Conservation (phyloP, 306 rosid species). For the Cyclanthera cordifolia region DNA sequence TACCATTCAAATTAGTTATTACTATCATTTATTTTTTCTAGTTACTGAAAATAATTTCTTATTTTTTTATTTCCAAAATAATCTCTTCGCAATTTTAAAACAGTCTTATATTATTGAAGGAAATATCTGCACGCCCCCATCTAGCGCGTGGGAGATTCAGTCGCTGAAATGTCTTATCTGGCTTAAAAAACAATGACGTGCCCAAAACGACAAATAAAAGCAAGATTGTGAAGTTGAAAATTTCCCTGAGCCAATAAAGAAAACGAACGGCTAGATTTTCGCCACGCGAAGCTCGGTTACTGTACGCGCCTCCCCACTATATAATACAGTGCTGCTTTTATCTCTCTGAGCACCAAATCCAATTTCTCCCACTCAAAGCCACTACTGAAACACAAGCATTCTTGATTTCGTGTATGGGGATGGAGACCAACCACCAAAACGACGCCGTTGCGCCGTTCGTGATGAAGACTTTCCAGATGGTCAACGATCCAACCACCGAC, state of each 20-base stretch:
- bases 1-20: no score
- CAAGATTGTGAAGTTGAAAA: conserved; percentile 23
- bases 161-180: conserved; percentile 32
- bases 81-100: no score
- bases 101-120: no score
- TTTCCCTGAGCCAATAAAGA: background rate
- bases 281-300: conserved; percentile 31
- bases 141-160: background rate
- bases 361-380: no score
- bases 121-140: background rate
- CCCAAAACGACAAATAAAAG: conserved; percentile 22
- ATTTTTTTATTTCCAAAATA: no score
- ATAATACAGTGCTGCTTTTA: conserved; percentile 23
- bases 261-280: background rate
- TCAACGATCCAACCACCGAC: conserved; percentile 64
- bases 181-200: conserved; percentile 26
- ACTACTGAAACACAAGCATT: background rate
- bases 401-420: conserved; percentile 20
- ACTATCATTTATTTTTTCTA: no score
- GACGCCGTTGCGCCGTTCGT: conserved; percentile 73
- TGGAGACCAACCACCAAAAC: conserved; percentile 32
- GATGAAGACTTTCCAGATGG: conserved; percentile 77
- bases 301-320: conserved; percentile 22
- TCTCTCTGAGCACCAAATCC: background rate
- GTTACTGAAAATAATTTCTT: no score